Evolutionary conservation across 2,329 filamentous ascomycete species (phyloP), one percentile per base, ranked within the genome.

Genomic region (Fonsecaea nubica): DNA sequence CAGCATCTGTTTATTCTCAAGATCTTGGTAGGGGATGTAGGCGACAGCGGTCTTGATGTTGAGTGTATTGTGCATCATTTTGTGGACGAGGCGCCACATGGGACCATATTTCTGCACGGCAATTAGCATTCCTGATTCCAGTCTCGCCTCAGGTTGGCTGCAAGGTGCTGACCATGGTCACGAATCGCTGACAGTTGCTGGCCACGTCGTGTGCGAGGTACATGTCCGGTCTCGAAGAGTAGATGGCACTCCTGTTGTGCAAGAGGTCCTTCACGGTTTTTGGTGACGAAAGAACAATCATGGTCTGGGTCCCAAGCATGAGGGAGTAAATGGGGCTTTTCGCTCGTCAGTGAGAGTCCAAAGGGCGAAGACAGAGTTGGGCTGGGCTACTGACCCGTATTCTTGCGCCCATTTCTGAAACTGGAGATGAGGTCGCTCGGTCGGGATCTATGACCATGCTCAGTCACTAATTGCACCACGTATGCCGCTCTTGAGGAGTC

Each of bases 331-430:
- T 73, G 0, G 83, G 82, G 0, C 63, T 67, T 15, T 12, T 25
- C 25, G 38, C 12, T 42, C 15, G 13, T 42, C 15, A 42, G 38
- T 15, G 2, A 42, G 9, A 13, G 2, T 6, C 13, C 15, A 15
- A 15, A 42, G 3, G 2, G 38, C 38, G 38, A 15, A 13, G 38
- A 42, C 38, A 18, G 13, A 42, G 15, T 1, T 25, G 18, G 38
- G 15, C 15, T 42, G 38, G 15, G 30, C 4, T 42, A 32, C 48
- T 32, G 21, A 65, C 50, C 84, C 81, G 53, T 86, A 86, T 71
- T 85, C 76, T 5, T 80, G 70, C 0, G 83, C 82, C 85, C 84
- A 86, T 72, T 83, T 81, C 40, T 82, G 74, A 62, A 85, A 84
- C 58, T 85, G 81, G 0, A 82, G 66, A 63, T 84, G 80, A 0